Base-by-base conservation (phyloP, 2,329 filamentous ascomycete genomes). In the Pseudophaeomoniella oleicola region DNA sequence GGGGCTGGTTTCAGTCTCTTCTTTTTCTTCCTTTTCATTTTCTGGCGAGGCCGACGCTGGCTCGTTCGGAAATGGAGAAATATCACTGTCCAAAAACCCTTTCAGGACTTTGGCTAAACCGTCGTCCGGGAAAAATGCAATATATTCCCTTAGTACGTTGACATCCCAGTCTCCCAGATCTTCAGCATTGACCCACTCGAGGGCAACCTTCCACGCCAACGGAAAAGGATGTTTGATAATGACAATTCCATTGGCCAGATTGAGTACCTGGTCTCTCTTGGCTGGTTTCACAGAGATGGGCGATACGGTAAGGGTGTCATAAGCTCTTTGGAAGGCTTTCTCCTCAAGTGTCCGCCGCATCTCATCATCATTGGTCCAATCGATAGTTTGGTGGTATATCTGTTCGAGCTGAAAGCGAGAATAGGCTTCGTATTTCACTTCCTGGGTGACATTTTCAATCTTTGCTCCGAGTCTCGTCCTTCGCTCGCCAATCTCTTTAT, bases 181-280 rank as follows among this genome's bases (percentile, higher is more conserved):
- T 47, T 82, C 76, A 30, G 75, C 64, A 55, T 94, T 87, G 46
- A 81, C 73, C 82, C 88, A 96, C 51, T 96, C 84, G 40, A 98
- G 67, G 18, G 81, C 72, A 42, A 94, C 79, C 48, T 85, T 80
- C 92, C 92, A 98, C 0, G 90, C 90, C 12, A 92, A 67, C 44
- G 79, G 75, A 58, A 80, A 94, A 0, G 85, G 83, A 48, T 96
- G 86, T 48, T 88, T 87, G 54, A 98, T 90, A 41, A 94, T 82
- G 42, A 98, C 88, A 82, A 98, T 94, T 42, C 88, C 90, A 43
- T 78, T 75, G 1, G 88, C 86, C 36, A 90, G 64, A 41, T 81
- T 78, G 49, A 81, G 60, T 0, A 94, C 79, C 44, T 81, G 77
- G 22, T 75, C 64, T 16, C 82, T 72, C 55, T 92, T 86, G 13